Evolutionary conservation across 306 rosid genomes (phyloP), one percentile per base, ranked within the genome.

Genomic region (Prunus kanzakura): DNA sequence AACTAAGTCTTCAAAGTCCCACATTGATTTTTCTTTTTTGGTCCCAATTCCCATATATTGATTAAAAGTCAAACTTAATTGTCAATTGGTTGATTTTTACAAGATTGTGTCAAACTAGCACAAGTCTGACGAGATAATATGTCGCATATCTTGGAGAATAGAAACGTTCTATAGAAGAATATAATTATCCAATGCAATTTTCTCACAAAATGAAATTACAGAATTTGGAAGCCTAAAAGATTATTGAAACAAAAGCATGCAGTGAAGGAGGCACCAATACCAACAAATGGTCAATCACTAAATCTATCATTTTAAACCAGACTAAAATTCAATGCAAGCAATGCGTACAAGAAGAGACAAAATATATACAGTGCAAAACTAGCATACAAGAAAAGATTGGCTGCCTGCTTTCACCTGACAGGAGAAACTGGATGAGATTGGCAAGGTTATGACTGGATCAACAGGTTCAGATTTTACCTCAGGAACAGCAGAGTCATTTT

Each of bases 361-460:
- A 50, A 55, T 45, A 10, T 23, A 6, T n/a, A 11, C n/a, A 45
- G 63, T 79, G 76, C 2, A 25, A 12, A 47, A 73, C 47, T 15
- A 69, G 77, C 83, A 6, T 86, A 87, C 92, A 52, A 89, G 82
- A 80, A 16, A 84, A 56, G 79, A 58, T 49, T 20, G 63, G 81
- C 62, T 19, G 55, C 76, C 76, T 29, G 71, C 49, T 50, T 85
- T 77, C 79, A 85, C 82, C 71, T 77, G 65, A 60, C 83, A 80
- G 67, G 88, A 85, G 71, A 82, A 2, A 1, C 15, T 38, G 70
- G 84, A 73, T 50, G 52, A 60, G 65, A 43, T 58, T 65, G 73
- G 65, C 8, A 15, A 43, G 43, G 74, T 55, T 69, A 66, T 76
- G 62, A 70, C 73, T 12, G 49, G 55, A 52, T 65, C 67, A 23